Conservation (phyloP, 192 early-diverging fungal genomes). For the Entomortierella beljakovae region DNA sequence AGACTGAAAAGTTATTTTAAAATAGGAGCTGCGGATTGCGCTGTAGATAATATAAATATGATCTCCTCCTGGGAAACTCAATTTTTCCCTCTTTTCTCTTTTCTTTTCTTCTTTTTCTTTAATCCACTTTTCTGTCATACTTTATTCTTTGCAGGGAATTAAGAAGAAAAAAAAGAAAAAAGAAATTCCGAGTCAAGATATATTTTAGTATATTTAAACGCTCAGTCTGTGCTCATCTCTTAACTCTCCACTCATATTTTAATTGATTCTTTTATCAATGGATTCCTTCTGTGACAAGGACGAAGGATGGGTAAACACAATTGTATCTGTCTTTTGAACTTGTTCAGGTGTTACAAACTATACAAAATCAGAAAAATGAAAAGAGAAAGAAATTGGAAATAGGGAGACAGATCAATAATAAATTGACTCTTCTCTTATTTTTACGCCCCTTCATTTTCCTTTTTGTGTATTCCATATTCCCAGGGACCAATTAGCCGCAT, state of each 20-base stretch:
- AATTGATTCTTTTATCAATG: background rate
- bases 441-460: background rate
- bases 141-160: too few relatives aligned
- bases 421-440: background rate
- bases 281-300: constrained; percentile 11
- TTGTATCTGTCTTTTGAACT: background rate
- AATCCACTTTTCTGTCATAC: too few relatives aligned
- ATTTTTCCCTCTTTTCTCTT: background rate
- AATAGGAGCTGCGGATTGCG: too few relatives aligned
- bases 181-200: too few relatives aligned
- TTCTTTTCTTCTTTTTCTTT: background rate
- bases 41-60: too few relatives aligned
- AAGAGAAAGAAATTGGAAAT: background rate
- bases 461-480: background rate
- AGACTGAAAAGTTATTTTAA: too few relatives aligned
- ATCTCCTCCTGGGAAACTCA: too few relatives aligned
- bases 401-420: too few relatives aligned
- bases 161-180: too few relatives aligned
- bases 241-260: too few relatives aligned
- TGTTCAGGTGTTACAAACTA: background rate
- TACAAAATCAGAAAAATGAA: background rate
- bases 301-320: constrained; percentile 15
- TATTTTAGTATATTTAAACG: too few relatives aligned
- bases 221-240: too few relatives aligned
- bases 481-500: constrained; percentile 27